Base-by-base conservation (phyloP, 495 filamentous ascomycete genomes). In the Penicillium odoratum region DNA sequence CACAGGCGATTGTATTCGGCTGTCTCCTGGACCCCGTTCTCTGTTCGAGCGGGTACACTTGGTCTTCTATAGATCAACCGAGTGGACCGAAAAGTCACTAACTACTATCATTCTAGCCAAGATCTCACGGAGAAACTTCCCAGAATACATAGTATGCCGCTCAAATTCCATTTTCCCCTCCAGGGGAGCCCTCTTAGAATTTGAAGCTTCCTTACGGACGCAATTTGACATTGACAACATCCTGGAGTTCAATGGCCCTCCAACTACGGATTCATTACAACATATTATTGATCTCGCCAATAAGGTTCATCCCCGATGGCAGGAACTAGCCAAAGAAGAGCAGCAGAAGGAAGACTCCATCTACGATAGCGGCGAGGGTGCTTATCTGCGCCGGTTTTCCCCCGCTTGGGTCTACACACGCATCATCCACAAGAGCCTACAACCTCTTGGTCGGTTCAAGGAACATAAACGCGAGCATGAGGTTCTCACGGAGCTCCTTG, bases 61-160 rank as follows among this genome's bases (percentile, higher is more conserved):
- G 7, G 93, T 98, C 49, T 98, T 97, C 68, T 97, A 97, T 67
- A 82, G 93, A 31, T 97, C 93, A 29, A 96, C 93, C 0, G 92
- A 97, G 68, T 98, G 93, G 93, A 94, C 93, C 0, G 94, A 97
- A 63, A 97, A 96, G 63, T 97, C 93, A 10, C 81, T 98, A 3
- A 97, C 91, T 3, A 93, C 93, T 3, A 93, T 98, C 58, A 96
- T 98, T 55, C 84, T 98, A 10, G 90, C 94, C 13, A 91, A 92
- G 53, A 94, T 92, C 29, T 87, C 90, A 7, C 83, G 85, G 47
- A 83, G 89, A 25, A 97, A 93, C 67, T 98, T 97, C 54, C 93
- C 94, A 0, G 77, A 87, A 7, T 98, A 94, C 70, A 83, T 97
- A 31, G 92, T 97, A 8, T 96, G 88, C 53, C 88, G 94, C 45